These are phyloP conservation scores for Waitea zeae DNA, from an alignment of 1,284 basidiomycete genomes.

Conservation along the genomic window DNA sequence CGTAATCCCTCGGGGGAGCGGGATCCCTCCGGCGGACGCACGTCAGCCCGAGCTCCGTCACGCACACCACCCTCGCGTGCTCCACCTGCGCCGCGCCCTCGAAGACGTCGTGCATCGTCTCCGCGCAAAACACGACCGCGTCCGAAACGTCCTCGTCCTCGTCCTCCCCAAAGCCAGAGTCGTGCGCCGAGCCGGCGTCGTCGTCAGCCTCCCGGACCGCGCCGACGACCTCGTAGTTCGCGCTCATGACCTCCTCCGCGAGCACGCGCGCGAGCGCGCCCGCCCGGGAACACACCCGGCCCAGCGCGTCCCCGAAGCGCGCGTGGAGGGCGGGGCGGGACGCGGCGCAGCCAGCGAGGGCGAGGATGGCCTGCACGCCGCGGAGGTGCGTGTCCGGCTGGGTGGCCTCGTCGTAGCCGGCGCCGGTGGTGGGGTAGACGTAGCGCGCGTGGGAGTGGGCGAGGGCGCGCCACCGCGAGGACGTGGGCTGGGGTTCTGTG, in stretches of 20 bases:
- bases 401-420: too few relatives aligned
- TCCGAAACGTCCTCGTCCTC: constrained; percentile 1
- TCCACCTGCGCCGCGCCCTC: not conserved
- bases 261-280: not conserved
- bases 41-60: constrained; percentile 17
- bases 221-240: not conserved
- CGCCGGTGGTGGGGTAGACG: constrained; percentile 6
- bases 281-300: not conserved
- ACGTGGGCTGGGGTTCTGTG: constrained; percentile 13
- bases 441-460: constrained; percentile 8
- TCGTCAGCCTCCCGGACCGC: not conserved
- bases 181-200: not conserved
- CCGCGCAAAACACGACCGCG: not conserved
- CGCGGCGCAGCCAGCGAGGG: not conserved
- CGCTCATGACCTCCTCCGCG: not conserved
- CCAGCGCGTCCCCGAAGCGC: not conserved
- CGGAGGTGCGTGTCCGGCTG: not conserved
- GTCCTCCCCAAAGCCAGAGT: not conserved
- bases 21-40: constrained; percentile 11
- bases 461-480: constrained; percentile 20
- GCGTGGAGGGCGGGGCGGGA: not conserved
- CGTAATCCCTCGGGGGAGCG: too few relatives aligned
- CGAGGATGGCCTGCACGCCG: constrained; percentile 1
- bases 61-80: constrained; percentile 14
- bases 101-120: not conserved